phyloP scores from a whole-genome alignment of 805 yeast genomes.

The Candida yuanshanica region DNA sequence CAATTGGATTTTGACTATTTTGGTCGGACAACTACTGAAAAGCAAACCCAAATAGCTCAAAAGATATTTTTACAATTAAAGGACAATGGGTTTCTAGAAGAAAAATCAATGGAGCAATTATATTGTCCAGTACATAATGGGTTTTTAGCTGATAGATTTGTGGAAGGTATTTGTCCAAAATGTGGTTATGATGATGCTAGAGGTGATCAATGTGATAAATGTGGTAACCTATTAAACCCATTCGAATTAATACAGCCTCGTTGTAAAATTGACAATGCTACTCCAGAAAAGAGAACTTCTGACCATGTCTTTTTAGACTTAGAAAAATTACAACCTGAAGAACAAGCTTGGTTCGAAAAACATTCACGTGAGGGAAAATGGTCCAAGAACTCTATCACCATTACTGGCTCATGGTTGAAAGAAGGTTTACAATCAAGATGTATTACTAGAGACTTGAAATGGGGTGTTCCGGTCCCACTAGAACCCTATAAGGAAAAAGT shows the following conservation, averaged over 20 bases:
- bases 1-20: conserved; percentile 90
- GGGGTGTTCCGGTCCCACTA: conserved; percentile 99
- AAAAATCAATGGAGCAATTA: conserved; percentile 81
- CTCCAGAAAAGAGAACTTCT: conserved; percentile 76
- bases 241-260: conserved; percentile 91
- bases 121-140: conserved; percentile 89
- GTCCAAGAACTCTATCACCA: conserved; percentile 87
- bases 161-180: conserved; percentile 95
- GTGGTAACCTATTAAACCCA: conserved; percentile 87
- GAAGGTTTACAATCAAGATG: conserved; percentile 93
- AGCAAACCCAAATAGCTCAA: conserved; percentile 94
- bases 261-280: conserved; percentile 83
- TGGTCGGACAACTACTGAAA: conserved; percentile 91
- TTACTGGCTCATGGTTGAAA: conserved; percentile 89
- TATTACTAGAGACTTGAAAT: conserved; percentile 91
- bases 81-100: conserved; percentile 78
- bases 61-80: conserved; percentile 76
- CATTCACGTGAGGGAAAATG: conserved; percentile 73
- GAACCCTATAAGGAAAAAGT: conserved; percentile 85
- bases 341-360: conserved; percentile 65
- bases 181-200: conserved; percentile 95
- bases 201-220: conserved; percentile 98
- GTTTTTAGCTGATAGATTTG: conserved; percentile 92
- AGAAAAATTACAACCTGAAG: conserved; percentile 75
- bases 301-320: conserved; percentile 81